Evolutionary conservation across 805 yeast genomes (phyloP).

Genomic region (Candida nonsorbophila): DNA sequence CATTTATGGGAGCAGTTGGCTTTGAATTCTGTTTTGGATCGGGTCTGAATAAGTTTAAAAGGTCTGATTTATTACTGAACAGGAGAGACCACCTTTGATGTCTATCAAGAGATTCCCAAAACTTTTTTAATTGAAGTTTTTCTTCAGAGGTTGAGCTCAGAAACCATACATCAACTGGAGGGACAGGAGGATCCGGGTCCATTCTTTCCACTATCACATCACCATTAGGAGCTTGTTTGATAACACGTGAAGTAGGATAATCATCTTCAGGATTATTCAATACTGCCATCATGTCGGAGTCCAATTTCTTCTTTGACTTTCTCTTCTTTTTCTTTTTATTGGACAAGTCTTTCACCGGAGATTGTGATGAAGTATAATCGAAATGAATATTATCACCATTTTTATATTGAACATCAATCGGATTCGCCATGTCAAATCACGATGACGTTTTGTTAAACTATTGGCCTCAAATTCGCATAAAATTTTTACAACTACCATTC

Average conservation of each 20-base stretch:
- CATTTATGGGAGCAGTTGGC: conserved; percentile 3
- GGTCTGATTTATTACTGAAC: conserved; percentile 62
- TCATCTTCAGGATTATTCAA: conserved; percentile 53
- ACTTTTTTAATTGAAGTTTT: conserved; percentile 43
- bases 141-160: conserved; percentile 46
- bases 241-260: conserved; percentile 68
- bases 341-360: conserved; percentile 7
- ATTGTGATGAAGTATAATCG: conserved; percentile 13
- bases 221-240: conserved; percentile 68
- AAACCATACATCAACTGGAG: conserved; percentile 32
- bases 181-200: conserved; percentile 13
- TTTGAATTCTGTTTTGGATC: conserved; percentile 7
- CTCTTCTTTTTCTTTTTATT: conserved; percentile 25
- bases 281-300: conserved; percentile 26
- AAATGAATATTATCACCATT: conserved; percentile 32
- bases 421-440: too few species aligned
- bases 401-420: too few species aligned
- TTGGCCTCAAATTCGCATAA: too few species aligned
- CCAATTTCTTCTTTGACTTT: conserved; percentile 21
- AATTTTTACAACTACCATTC: too few species aligned
- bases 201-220: conserved; percentile 67
- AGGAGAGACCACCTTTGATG: conserved; percentile 58
- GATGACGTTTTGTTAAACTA: too few species aligned
- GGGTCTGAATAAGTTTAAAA: conserved; percentile 57
- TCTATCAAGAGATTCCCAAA: conserved; percentile 65